Percentiles rank a stretch among this genome's conserved stretches.
phyloP scores from a whole-genome alignment of 176 grass and related monocot species.

The Carex cristatella region DNA sequence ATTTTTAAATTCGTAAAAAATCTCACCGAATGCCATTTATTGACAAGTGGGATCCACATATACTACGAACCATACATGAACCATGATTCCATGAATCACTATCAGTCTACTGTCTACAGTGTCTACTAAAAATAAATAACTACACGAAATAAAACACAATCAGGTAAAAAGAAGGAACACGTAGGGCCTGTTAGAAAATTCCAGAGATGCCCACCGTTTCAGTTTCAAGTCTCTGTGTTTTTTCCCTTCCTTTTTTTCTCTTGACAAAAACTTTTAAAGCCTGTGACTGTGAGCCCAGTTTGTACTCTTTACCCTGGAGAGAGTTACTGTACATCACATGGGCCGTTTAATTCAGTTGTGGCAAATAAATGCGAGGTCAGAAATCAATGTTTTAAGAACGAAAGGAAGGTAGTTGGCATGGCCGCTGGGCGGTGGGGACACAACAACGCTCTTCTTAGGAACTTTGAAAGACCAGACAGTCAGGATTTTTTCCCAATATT shows the following conservation, averaged over 20 bases:
- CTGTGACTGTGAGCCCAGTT: no score
- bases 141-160: neutral
- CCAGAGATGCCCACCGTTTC: neutral
- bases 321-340: neutral
- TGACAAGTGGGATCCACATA: no score
- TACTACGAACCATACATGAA: neutral
- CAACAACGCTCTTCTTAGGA: neutral
- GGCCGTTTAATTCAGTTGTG: neutral
- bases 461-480: neutral
- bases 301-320: neutral
- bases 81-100: neutral
- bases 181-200: neutral
- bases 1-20: neutral
- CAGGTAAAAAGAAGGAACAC: neutral
- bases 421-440: neutral
- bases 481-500: neutral
- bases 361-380: constrained; percentile 2
- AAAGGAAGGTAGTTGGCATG: neutral
- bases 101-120: neutral
- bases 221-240: neutral
- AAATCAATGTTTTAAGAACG: neutral
- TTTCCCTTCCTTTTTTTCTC: neutral
- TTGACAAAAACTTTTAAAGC: neutral
- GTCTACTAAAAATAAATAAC: neutral
- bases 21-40: neutral